Evolutionary conservation across 257 asterid genomes (phyloP), one percentile per base, ranked within the genome.

Genomic region (Pogostemon cablin): DNA sequence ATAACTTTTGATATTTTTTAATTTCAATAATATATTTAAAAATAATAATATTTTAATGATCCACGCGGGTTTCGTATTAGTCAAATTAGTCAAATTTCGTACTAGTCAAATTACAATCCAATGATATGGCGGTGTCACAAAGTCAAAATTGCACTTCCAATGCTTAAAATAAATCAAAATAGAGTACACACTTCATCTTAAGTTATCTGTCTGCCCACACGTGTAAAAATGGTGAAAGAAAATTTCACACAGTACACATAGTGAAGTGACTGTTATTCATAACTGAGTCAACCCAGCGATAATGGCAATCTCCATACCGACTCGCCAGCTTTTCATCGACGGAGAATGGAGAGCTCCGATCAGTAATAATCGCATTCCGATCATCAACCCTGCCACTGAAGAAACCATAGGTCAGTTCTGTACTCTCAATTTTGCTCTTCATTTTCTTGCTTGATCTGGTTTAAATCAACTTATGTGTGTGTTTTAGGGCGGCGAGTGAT

Each of bases 291-390:
- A 39, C 47, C 5, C 43, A 49, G 41, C 9, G 63, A 40, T 41
- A 38, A 81, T 81, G 84, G 80, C 82, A 4, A 38, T 69, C 46
- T 37, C 64, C 12, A 74, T 88, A n/a, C 90, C 95, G 5, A 69
- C 44, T 49, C 83, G 90, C 7, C 82, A 73, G 69, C 77, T 88
- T 17, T 88, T 80, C 84, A 88, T 88, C 65, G 83, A 78, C 63
- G 95, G 95, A 4, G 83, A 81, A 69, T 88, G 95, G 95, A 84
- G 76, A 68, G 86, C 77, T 34, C 89, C 95, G 3, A 43, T 86
- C 44, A 75, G 76, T 73, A 78, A 75, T 58, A 86, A 84, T 11
- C 84, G 95, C n/a, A 66, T 86, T 42, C 86, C 90, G 6, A 71
- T 88, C 62, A 67, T 88, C 80, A 84, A 82, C 58, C 95, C 95